phyloP scores from a whole-genome alignment of 2,329 filamentous ascomycete genomes.

The Talaromyces sp. region DNA sequence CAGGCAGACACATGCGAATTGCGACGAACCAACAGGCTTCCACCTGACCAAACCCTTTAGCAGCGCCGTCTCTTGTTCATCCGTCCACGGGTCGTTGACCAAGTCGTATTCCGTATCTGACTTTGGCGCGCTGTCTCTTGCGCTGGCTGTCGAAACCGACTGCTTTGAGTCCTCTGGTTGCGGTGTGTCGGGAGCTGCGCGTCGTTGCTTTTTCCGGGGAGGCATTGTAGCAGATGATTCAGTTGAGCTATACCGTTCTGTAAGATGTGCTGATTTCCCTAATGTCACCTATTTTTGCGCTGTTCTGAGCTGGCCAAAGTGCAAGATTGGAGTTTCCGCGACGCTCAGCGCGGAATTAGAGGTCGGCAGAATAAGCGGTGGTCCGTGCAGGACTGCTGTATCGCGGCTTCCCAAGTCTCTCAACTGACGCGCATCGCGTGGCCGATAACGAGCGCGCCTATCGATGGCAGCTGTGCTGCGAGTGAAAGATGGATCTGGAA shows the following conservation, averaged over 20 bases:
- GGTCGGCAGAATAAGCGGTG: slow-evolving; percentile 21
- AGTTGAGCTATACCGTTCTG: background rate
- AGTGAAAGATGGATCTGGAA: slow-evolving; percentile 13
- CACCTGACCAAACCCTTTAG: slow-evolving; percentile 89
- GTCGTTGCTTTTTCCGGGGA: slow-evolving; percentile 59
- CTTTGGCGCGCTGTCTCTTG: slow-evolving; percentile 25
- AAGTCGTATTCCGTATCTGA: slow-evolving; percentile 41
- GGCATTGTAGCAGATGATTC: slow-evolving; percentile 22
- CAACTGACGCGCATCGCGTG: slow-evolving; percentile 1
- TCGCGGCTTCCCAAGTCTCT: background rate
- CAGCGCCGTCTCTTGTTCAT: slow-evolving; percentile 87
- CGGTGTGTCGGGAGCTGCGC: slow-evolving; percentile 23
- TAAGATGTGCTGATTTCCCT: background rate
- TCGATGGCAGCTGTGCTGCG: background rate
- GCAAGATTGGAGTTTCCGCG: background rate
- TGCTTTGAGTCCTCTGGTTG: slow-evolving; percentile 22
- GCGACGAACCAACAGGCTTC: slow-evolving; percentile 81
- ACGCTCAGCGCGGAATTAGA: background rate
- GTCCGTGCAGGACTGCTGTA: slow-evolving; percentile 18
- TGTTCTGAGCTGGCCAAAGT: background rate
- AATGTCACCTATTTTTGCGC: background rate
- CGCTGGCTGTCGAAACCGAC: slow-evolving; percentile 22
- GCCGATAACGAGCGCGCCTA: background rate
- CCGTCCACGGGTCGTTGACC: slow-evolving; percentile 76
- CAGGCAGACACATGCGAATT: slow-evolving; percentile 3